A percentile compares a stretch with the other conserved stretches of the same genome.
phyloP scores from a whole-genome alignment of 169 alveolate genomes.

The Eimeria brunetti region DNA sequence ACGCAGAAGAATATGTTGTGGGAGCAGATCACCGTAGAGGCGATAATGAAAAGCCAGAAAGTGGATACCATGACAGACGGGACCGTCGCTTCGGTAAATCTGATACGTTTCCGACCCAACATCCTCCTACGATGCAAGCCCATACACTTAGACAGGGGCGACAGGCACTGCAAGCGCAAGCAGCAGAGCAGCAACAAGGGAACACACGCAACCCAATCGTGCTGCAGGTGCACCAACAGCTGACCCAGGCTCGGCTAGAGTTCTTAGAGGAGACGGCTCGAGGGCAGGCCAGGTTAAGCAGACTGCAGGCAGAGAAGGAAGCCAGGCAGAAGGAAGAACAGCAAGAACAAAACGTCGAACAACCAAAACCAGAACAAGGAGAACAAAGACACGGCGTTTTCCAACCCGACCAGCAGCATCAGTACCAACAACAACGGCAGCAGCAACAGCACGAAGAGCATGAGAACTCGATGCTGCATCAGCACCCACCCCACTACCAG shows the following conservation, averaged over 20 bases:
- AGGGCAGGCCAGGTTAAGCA: not conserved
- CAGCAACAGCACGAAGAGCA: not conserved
- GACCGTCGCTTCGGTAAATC: not conserved
- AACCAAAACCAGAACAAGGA: not conserved
- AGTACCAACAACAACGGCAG: not conserved
- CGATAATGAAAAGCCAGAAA: not conserved
- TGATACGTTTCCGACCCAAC: not conserved
- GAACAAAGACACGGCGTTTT: not conserved
- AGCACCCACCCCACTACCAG: not conserved
- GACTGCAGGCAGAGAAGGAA: not conserved
- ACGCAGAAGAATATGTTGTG: not conserved
- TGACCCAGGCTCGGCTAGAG: slow-evolving; percentile 31
- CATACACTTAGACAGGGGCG: not conserved
- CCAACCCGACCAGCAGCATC: not conserved
- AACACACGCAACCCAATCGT: not conserved
- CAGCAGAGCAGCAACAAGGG: slow-evolving; percentile 13
- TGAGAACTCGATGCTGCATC: not conserved
- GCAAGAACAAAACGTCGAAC: not conserved
- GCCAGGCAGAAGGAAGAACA: not conserved
- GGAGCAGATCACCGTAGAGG: not conserved
- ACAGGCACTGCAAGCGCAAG: not conserved
- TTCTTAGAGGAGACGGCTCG: slow-evolving; percentile 8
- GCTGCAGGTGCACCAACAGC: slow-evolving; percentile 54
- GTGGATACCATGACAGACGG: not conserved
- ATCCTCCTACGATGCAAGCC: not conserved